phyloP scores from a whole-genome alignment of 441 rosid species.

The Jatropha podagrica region DNA sequence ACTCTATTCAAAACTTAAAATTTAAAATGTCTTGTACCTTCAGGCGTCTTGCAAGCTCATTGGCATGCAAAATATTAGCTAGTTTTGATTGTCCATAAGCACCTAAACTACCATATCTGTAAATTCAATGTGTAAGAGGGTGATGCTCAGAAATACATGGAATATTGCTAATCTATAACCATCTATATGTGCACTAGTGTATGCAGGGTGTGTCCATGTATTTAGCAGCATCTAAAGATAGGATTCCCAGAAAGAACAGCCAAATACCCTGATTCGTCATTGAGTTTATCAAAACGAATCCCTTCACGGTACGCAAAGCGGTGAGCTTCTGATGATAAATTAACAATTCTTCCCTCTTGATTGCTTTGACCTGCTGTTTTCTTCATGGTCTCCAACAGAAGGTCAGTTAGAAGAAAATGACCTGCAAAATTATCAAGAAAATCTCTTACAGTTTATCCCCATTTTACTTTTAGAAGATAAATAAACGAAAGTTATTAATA shows the following conservation, averaged over 20 bases:
- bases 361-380: conserved; percentile 28
- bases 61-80: conserved; percentile 27
- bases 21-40: conserved; percentile 29
- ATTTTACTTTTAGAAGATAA: neutral
- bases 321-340: conserved; percentile 37
- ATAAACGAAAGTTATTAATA: neutral
- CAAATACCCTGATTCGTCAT: conserved; percentile 33
- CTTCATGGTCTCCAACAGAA: conserved; percentile 43
- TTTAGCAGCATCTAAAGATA: neutral
- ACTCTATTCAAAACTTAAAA: neutral
- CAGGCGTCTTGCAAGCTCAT: conserved; percentile 33
- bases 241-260: neutral
- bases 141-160: neutral
- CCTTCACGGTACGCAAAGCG: conserved; percentile 34
- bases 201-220: neutral
- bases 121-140: neutral
- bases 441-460: neutral
- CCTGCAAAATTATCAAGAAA: conserved; percentile 28
- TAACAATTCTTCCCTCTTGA: conserved; percentile 44
- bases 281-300: conserved; percentile 35
- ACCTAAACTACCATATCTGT: conserved; percentile 29
- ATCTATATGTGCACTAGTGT: neutral
- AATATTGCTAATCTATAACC: neutral
- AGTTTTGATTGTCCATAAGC: conserved; percentile 45
- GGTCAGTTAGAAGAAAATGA: conserved; percentile 46